phyloP scores from a whole-genome alignment of 2,329 filamentous ascomycete species.

The Ilyonectria mors-panacis region DNA sequence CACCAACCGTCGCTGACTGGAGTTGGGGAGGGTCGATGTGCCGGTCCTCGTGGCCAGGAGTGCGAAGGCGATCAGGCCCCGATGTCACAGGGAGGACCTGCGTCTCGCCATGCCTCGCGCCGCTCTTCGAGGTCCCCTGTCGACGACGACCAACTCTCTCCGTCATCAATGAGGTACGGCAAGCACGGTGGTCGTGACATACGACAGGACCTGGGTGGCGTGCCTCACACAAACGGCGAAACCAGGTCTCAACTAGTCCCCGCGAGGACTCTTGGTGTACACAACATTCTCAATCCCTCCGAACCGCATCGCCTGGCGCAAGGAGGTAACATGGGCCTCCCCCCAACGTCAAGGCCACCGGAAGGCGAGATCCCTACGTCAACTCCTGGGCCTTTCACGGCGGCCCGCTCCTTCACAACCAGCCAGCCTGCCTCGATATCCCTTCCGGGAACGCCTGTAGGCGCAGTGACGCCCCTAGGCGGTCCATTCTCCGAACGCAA shows the following conservation, averaged over 20 bases:
- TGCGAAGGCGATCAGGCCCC: constrained; percentile 71
- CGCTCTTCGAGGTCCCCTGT: constrained; percentile 62
- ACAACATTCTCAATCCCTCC: constrained; percentile 57
- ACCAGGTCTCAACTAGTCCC: constrained; percentile 46
- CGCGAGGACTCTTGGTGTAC: constrained; percentile 52
- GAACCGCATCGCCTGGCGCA: constrained; percentile 45
- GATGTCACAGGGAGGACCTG: constrained; percentile 75
- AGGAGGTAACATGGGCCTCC: constrained; percentile 33
- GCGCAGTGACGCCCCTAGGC: constrained; percentile 46
- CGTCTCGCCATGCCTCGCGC: constrained; percentile 69
- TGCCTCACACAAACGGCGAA: constrained; percentile 42
- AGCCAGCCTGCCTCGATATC: constrained; percentile 52
- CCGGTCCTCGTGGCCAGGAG: constrained; percentile 65
- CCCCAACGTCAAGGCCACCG: constrained; percentile 34
- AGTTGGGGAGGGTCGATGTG: constrained; percentile 67
- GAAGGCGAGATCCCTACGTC: constrained; percentile 40
- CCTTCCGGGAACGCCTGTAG: constrained; percentile 53
- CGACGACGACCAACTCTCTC: constrained; percentile 51
- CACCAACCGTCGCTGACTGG: constrained; percentile 40
- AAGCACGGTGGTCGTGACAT: constrained; percentile 42
- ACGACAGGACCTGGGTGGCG: constrained; percentile 39
- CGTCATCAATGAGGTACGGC: constrained; percentile 42
- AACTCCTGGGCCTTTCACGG: constrained; percentile 41
- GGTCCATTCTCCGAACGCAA: constrained; percentile 51
- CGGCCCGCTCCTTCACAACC: constrained; percentile 44